Evolutionary conservation across 1,139 yeast species (phyloP), one percentile per base, ranked within the genome.

Genomic region (Suhomyces taliae): DNA sequence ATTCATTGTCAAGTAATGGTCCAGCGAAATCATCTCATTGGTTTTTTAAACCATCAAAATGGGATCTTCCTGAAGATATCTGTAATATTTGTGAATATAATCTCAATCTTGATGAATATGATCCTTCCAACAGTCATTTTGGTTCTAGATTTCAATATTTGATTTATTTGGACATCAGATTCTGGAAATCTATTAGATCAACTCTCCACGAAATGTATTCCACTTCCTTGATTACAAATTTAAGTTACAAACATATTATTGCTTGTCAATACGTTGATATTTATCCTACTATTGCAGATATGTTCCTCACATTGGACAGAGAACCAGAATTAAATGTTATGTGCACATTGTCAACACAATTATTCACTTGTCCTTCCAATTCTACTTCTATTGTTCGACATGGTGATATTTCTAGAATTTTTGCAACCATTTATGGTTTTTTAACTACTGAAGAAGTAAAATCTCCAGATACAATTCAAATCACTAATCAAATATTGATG

Each of bases 261-360:
- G 87, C 90, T 9, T 82, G 83, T 36, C 95, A 90, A 58, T 90
- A 90, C 59, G 87, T 90, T 38, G 95, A 90, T 56, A 72, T 90
- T 0, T 90, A 91, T 61, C 90, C 95, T 0, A 77, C 81, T 3
- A 69, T 90, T n/a, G 83, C 90, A 0, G 91, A 90, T 55, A 78
- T 81, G 76, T 90, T 80, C 62, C 77, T 85, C 49, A 74, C 79
- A 0, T 76, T 82, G 46, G 96, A 88, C 52, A 72, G 91, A 40
- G 97, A 90, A 51, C 95, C 96, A 0, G 97, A 91, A 55, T 74
- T 81, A 52, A 87, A 90, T 36, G 75, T 90, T 24, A 82, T 90
- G 81, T 76, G 85, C 34, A 77, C 84, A 8, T 61, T 93, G 19
- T 87, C 97, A 0, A 87, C 96, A 1, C 97, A 93, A 62, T 70